Evolutionary conservation across 805 yeast species (phyloP).

Genomic region (Groenewaldozyma salmanticensis): DNA sequence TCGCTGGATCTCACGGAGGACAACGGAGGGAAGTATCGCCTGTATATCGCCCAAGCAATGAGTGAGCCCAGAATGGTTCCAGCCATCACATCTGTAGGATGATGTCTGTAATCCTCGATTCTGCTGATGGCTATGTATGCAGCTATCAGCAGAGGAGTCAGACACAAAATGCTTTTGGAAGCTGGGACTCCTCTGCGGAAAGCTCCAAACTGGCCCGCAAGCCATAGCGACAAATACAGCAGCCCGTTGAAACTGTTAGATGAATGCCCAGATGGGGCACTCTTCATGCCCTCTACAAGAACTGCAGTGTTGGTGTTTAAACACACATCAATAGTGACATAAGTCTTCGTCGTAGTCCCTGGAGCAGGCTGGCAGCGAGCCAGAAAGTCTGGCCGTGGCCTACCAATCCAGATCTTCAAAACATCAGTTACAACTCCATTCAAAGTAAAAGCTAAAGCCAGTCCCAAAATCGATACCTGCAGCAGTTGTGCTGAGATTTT

Average conservation of each 20-base stretch:
- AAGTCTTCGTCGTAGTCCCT: constrained; percentile 39
- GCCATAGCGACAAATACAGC: constrained; percentile 38
- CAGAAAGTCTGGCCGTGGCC: constrained; percentile 87
- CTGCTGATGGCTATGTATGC: constrained; percentile 71
- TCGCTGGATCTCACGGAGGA: constrained; percentile 9
- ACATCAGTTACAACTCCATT: constrained; percentile 61
- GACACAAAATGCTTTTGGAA: constrained; percentile 17
- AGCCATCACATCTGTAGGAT: constrained; percentile 69
- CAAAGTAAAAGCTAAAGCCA: constrained; percentile 47
- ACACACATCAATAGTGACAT: constrained; percentile 28
- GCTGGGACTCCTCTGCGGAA: constrained; percentile 26
- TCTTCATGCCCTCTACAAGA: constrained; percentile 43
- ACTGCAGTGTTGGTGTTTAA: constrained; percentile 15
- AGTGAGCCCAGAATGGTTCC: constrained; percentile 62
- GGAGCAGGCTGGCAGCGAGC: constrained; percentile 68
- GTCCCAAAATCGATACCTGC: constrained; percentile 58
- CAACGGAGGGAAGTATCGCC: constrained; percentile 15
- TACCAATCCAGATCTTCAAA: constrained; percentile 75
- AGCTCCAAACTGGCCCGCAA: constrained; percentile 38
- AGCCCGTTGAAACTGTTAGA: constrained; percentile 44
- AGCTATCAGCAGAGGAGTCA: constrained; percentile 44
- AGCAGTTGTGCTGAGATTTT: constrained; percentile 33
- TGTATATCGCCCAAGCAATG: constrained; percentile 41
- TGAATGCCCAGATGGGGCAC: constrained; percentile 52
- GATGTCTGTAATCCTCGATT: constrained; percentile 87